phyloP scores from a whole-genome alignment of 1,139 yeast species.

The Pichia cactophila region DNA sequence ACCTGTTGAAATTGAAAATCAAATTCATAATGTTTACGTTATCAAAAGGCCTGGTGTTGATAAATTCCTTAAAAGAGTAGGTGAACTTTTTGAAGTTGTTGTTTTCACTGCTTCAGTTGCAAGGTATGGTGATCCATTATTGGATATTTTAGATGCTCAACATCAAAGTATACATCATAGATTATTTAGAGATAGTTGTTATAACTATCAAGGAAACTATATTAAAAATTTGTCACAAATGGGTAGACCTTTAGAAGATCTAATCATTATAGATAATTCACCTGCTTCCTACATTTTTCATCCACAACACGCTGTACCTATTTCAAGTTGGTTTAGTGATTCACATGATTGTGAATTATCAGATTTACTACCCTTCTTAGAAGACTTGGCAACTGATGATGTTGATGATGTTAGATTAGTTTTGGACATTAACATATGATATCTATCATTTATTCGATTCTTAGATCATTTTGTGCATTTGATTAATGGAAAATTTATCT shows the following conservation, averaged over 20 bases:
- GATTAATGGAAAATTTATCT: neutral
- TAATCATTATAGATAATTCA: constrained; percentile 89
- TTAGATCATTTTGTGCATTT: neutral
- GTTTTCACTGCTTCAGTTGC: constrained; percentile 95
- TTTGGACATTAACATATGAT: constrained; percentile 58
- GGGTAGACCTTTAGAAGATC: constrained; percentile 82
- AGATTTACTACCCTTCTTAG: constrained; percentile 84
- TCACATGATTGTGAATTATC: constrained; percentile 91
- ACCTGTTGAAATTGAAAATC: constrained; percentile 79
- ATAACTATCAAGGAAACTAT: constrained; percentile 81
- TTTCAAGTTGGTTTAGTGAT: constrained; percentile 97
- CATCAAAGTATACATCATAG: constrained; percentile 73
- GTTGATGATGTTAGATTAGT: constrained; percentile 83
- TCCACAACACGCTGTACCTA: constrained; percentile 98
- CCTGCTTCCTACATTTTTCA: constrained; percentile 96
- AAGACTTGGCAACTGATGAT: constrained; percentile 61
- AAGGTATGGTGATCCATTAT: constrained; percentile 90
- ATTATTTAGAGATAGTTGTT: constrained; percentile 80
- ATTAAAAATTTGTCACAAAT: constrained; percentile 88
- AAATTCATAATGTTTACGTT: constrained; percentile 89
- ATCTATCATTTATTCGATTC: neutral
- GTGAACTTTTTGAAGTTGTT: constrained; percentile 85
- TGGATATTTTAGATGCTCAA: constrained; percentile 75
- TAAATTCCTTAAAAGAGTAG: constrained; percentile 76
- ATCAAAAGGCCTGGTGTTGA: constrained; percentile 98